Conservation (phyloP, 2,329 filamentous ascomycete genomes). For the Pestalotiopsis sp. region DNA sequence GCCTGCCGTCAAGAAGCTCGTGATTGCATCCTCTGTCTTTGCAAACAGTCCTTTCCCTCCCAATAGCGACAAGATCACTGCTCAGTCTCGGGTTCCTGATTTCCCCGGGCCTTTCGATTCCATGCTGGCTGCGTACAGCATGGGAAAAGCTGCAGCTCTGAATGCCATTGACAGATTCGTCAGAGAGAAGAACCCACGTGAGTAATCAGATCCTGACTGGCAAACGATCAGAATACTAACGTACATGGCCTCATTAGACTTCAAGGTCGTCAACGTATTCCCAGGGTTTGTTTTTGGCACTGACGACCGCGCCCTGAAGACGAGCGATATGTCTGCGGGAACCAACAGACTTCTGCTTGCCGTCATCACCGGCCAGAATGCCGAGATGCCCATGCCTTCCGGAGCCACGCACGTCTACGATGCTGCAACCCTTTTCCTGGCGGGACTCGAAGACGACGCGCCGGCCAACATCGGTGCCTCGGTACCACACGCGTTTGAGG, state of each 20-base stretch:
- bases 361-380: not conserved
- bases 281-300: constrained; percentile 18
- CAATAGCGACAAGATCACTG: constrained; percentile 5
- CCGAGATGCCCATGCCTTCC: not conserved
- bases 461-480: constrained; percentile 13
- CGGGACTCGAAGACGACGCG: constrained; percentile 11
- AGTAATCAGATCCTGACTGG: not conserved
- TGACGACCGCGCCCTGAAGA: constrained; percentile 9
- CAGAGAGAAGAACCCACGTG: constrained; percentile 3
- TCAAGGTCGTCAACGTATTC: constrained; percentile 14
- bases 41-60: constrained; percentile 17
- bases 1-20: constrained; percentile 37
- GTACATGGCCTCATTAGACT: not conserved
- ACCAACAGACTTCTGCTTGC: constrained; percentile 1
- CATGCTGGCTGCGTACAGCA: constrained; percentile 14
- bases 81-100: constrained; percentile 13
- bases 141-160: constrained; percentile 16
- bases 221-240: not conserved
- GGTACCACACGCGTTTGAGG: constrained; percentile 14
- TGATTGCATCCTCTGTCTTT: constrained; percentile 42
- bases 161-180: constrained; percentile 16
- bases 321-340: not conserved
- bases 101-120: constrained; percentile 16
- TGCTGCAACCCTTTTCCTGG: constrained; percentile 13
- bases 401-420: constrained; percentile 15